These are phyloP conservation scores for Cryptosporidium canis DNA, from an alignment of 169 alveolate species.

Conservation along the genomic window DNA sequence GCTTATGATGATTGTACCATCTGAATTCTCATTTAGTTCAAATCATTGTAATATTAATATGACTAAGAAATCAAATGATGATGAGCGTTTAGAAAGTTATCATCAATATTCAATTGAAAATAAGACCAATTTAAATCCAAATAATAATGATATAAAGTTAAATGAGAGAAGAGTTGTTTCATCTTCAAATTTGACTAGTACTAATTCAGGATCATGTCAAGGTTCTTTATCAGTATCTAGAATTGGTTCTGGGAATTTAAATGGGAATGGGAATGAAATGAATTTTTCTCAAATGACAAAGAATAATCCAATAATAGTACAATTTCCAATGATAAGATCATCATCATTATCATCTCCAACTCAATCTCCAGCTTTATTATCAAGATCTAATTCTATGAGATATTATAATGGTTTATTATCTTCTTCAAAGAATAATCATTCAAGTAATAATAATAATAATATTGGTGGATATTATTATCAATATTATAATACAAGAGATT, in stretches of 20 bases:
- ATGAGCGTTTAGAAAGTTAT: not conserved
- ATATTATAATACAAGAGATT: slow-evolving; percentile 8
- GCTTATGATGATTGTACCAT: not conserved
- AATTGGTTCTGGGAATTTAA: no score
- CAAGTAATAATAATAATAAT: not conserved
- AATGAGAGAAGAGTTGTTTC: not conserved
- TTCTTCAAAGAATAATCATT: not conserved
- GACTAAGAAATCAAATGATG: not conserved
- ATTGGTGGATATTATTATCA: slow-evolving; percentile 27
- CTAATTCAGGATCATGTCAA: not conserved
- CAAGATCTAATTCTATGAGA: slow-evolving; percentile 54
- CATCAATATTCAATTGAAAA: slow-evolving; percentile 1
- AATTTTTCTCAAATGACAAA: not conserved
- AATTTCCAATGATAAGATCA: not conserved
- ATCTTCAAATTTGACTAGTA: not conserved
- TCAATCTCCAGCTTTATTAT: slow-evolving; percentile 3
- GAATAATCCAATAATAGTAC: slow-evolving; percentile 5
- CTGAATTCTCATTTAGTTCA: slow-evolving; percentile 35
- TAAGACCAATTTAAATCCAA: not conserved
- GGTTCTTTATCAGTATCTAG: no score
- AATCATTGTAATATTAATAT: not conserved
- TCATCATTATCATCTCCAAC: no score
- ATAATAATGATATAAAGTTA: not conserved
- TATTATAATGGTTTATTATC: not conserved
- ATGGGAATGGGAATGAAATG: not conserved